Percentiles rank a stretch among this genome's conserved stretches.
Conservation (phyloP, 169 alveolate genomes). For the Eimeria necatrix region DNA sequence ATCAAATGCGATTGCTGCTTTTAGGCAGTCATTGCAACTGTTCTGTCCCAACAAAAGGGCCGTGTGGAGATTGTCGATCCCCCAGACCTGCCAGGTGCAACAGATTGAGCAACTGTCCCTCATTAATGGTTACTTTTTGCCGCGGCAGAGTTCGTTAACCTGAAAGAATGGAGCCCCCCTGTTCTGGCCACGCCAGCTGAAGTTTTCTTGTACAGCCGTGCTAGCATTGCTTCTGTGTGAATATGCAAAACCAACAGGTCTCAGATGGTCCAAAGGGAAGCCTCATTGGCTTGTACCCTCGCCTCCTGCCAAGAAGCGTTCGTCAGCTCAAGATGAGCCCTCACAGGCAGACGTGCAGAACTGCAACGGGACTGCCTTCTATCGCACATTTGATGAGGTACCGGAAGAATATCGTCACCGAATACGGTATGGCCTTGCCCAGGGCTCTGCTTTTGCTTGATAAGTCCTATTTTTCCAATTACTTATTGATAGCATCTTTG, state of each 20-base stretch:
- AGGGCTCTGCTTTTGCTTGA: background rate
- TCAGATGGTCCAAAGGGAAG: constrained; percentile 66
- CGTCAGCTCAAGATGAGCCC: background rate
- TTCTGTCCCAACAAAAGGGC: constrained; percentile 48
- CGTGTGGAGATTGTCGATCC: constrained; percentile 77
- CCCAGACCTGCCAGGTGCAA: constrained; percentile 81
- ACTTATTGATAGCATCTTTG: background rate
- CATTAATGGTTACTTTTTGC: background rate
- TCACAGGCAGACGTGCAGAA: background rate
- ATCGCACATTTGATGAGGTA: constrained; percentile 68
- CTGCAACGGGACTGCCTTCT: constrained; percentile 23
- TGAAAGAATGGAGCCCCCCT: background rate
- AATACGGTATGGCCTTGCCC: constrained; percentile 59
- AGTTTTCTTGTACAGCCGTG: background rate
- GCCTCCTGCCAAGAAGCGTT: constrained; percentile 43
- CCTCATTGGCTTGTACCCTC: constrained; percentile 71
- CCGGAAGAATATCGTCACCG: constrained; percentile 62
- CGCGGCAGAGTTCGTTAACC: background rate
- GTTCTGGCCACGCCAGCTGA: background rate
- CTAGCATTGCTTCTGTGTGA: background rate
- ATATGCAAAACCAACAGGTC: constrained; percentile 8
- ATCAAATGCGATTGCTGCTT: background rate
- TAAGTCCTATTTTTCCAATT: background rate
- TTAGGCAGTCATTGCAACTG: constrained; percentile 88
- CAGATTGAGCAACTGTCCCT: background rate